A percentile compares a stretch with the other conserved stretches of the same genome.
Evolutionary conservation across 139 green algal species (phyloP).

Genomic region (Chlamydomonas sphaeroides): DNA sequence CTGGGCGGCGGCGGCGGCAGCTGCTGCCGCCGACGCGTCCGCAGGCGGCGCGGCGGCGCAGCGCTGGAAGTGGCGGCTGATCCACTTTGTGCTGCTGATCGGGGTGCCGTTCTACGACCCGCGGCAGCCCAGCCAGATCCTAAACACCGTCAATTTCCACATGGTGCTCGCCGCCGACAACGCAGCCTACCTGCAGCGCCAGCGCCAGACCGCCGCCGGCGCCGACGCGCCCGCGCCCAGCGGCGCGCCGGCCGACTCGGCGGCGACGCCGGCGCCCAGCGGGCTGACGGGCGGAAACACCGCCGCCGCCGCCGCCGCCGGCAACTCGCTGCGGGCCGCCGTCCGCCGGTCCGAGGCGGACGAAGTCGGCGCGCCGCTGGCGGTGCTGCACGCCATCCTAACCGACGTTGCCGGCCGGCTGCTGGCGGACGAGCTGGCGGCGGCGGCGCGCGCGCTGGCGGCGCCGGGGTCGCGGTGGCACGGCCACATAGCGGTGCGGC

Average conservation of each 20-base stretch:
- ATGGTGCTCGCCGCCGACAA: slow-evolving; percentile 54
- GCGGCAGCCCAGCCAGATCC: slow-evolving; percentile 30
- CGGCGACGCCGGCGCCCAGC: slow-evolving; percentile 16
- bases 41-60: slow-evolving; percentile 10
- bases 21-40: not conserved
- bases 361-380: slow-evolving; percentile 41
- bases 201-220: not conserved
- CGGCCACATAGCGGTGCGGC: slow-evolving; percentile 38
- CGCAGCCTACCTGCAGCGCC: slow-evolving; percentile 37
- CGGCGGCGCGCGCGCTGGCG: slow-evolving; percentile 27
- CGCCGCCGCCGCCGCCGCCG: not conserved
- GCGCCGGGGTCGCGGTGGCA: slow-evolving; percentile 36
- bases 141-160: slow-evolving; percentile 49
- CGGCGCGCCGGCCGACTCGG: not conserved
- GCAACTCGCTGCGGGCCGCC: slow-evolving; percentile 2
- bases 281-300: not conserved
- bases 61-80: slow-evolving; percentile 58
- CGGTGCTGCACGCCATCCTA: slow-evolving; percentile 49
- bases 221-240: not conserved
- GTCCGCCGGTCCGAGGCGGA: slow-evolving; percentile 20
- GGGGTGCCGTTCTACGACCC: slow-evolving; percentile 42
- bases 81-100: slow-evolving; percentile 43
- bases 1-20: slow-evolving; percentile 4
- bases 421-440: slow-evolving; percentile 45
- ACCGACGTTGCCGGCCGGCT: slow-evolving; percentile 46